Evolutionary conservation across 2,329 filamentous ascomycete genomes (phyloP).

Genomic region (Achaetomium macrosporum): DNA sequence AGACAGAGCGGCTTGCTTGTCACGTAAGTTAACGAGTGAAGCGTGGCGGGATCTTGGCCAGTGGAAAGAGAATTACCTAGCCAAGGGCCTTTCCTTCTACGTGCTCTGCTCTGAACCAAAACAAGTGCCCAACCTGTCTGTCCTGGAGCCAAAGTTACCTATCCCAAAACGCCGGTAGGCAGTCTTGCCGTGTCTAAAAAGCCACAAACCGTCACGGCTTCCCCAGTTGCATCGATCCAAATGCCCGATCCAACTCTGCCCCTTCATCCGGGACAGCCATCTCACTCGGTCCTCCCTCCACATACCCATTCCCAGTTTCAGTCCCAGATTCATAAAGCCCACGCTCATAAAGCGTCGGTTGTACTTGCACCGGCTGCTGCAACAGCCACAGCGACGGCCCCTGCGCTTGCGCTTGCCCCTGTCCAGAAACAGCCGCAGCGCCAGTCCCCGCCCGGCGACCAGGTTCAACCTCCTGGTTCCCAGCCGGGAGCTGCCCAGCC

Average conservation of each 20-base stretch:
- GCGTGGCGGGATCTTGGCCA: too few species aligned
- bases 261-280: slow-evolving; percentile 44
- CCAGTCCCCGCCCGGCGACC: not conserved
- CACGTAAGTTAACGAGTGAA: too few species aligned
- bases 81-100: too few species aligned
- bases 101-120: too few species aligned
- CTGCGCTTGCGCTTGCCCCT: slow-evolving; percentile 42
- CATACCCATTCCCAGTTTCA: slow-evolving; percentile 18
- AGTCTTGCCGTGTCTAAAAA: too few species aligned
- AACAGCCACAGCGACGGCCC: not conserved
- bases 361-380: slow-evolving; percentile 34
- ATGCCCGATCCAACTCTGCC: slow-evolving; percentile 52
- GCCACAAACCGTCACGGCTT: not conserved
- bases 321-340: slow-evolving; percentile 4
- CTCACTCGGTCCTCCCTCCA: slow-evolving; percentile 30
- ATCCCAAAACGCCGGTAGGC: too few species aligned
- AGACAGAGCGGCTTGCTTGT: too few species aligned
- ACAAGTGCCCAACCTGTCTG: too few species aligned
- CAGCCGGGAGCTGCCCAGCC: slow-evolving; percentile 7
- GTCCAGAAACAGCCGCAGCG: too few species aligned
- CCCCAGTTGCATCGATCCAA: slow-evolving; percentile 40
- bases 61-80: too few species aligned
- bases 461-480: slow-evolving; percentile 40
- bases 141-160: too few species aligned
- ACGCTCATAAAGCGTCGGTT: too few species aligned